Evolutionary conservation across 257 asterid species (phyloP), one percentile per base, ranked within the genome.

Genomic region (Solanum rostratum): DNA sequence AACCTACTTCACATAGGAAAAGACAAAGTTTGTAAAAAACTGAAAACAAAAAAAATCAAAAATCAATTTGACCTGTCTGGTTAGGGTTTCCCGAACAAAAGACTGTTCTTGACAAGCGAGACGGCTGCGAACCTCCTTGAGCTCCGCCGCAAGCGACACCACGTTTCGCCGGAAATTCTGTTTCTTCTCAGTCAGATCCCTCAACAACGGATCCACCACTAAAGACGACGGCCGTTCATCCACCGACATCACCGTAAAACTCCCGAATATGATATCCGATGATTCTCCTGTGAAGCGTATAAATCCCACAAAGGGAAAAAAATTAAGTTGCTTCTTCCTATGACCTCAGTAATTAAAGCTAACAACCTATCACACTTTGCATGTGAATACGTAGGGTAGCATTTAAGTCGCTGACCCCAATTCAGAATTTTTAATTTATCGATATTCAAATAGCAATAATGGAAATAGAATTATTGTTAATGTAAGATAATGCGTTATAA

Each of bases 141-240:
- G 94, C 95, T 93, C 99, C 85, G 93, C 91, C 88, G 97, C 99
- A 37, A 95, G 89, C 10, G 93, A 91, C 86, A 91, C 98, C 84
- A 94, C 98, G 93, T 90, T 94, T 88, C 93, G 93, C 90, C 98
- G 92, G 89, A 95, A 92, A 84, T 86, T 93, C 90, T 93, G 97
- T 86, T 94, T 95, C 91, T 90, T 92, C 88, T 94, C 99, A n/a
- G 82, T 92, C 89, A 95, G 94, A 92, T 95, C 99, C 90, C 82
- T 93, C 84, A 93, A 86, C 91, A 94, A 80, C 85, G 99, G 99
- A 94, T 95, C 99, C 82, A 93, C 91, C 41, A 86, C 93, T 27
- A 79, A 84, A 16, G 89, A 49, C 80, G 83, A 50, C 80, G 43
- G 86, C 88, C 81, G 76, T 84, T 85, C 92, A 84, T 90, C 62